These are phyloP conservation scores for Diplodia sapinea DNA, from an alignment of 2,329 filamentous ascomycete genomes.

Conservation along the genomic window DNA sequence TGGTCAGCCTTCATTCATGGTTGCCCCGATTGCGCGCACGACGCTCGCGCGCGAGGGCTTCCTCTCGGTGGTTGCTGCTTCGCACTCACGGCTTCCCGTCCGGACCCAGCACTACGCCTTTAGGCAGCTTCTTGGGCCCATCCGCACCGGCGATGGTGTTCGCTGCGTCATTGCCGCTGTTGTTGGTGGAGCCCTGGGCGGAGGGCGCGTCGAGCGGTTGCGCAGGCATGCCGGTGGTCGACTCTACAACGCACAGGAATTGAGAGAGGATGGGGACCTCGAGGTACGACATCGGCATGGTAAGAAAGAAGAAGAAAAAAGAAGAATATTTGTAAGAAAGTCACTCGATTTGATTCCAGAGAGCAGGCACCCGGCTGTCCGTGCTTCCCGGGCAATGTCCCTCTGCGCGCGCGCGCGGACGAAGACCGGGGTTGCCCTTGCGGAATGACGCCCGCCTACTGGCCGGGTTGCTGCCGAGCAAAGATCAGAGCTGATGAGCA, in stretches of 20 bases:
- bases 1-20: conserved; percentile 1
- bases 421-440: conserved; percentile 5
- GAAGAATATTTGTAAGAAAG: conserved; percentile 20
- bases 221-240: conserved; percentile 45
- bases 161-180: conserved; percentile 28
- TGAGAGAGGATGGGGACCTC: conserved; percentile 47
- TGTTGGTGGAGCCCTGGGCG: conserved; percentile 32
- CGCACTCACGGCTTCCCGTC: conserved; percentile 80
- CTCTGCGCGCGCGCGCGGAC: background rate
- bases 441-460: background rate
- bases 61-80: conserved; percentile 30
- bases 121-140: conserved; percentile 64
- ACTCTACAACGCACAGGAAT: conserved; percentile 48
- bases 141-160: conserved; percentile 32
- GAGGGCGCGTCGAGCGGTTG: conserved; percentile 44
- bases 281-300: conserved; percentile 44
- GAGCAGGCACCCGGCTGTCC: conserved; percentile 6
- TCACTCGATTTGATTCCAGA: conserved; percentile 2
- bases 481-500: conserved; percentile 2
- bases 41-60: no score
- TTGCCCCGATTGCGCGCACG: no score
- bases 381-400: conserved; percentile 1
- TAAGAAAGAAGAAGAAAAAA: background rate
- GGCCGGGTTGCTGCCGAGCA: conserved; percentile 21
- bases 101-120: conserved; percentile 75